phyloP scores from a whole-genome alignment of 305 asterid species.

The Euphrasia arctica region DNA sequence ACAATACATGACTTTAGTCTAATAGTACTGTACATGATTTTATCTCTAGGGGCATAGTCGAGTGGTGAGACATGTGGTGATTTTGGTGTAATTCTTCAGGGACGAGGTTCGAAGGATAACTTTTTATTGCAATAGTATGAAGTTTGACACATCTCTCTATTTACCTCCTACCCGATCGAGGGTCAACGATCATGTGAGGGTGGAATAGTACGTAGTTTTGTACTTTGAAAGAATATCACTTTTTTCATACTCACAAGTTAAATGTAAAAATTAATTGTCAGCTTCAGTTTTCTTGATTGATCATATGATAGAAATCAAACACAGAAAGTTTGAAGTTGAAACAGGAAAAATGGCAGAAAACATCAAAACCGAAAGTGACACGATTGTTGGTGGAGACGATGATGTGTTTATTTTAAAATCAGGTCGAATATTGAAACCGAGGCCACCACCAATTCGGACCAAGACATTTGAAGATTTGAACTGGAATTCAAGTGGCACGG shows the following conservation, averaged over 20 bases:
- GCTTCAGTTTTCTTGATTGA: slow-evolving; percentile 1
- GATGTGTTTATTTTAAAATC: not conserved
- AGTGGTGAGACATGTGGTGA: too few species aligned
- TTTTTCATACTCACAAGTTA: slow-evolving; percentile 17
- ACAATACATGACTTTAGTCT: too few species aligned
- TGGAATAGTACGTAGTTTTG: not conserved
- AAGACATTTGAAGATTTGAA: slow-evolving; percentile 16
- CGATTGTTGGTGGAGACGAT: not conserved
- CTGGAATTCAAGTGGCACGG: slow-evolving; percentile 28
- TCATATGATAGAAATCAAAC: not conserved
- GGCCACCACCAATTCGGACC: slow-evolving; percentile 25
- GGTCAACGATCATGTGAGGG: too few species aligned
- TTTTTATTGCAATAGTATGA: too few species aligned
- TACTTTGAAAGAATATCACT: slow-evolving; percentile 3
- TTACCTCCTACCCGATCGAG: too few species aligned
- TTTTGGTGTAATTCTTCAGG: too few species aligned
- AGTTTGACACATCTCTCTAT: too few species aligned
- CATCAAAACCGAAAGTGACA: not conserved
- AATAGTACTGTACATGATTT: too few species aligned
- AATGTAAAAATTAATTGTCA: slow-evolving; percentile 8
- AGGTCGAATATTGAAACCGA: not conserved
- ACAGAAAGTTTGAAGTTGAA: not conserved
- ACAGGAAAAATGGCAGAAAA: slow-evolving; percentile 2
- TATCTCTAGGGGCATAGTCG: too few species aligned
- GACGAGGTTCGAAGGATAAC: too few species aligned